Percentiles rank a stretch among this genome's conserved stretches.
Conservation (phyloP, 2,329 filamentous ascomycete genomes). For the Dothiorella sarmentorum region DNA sequence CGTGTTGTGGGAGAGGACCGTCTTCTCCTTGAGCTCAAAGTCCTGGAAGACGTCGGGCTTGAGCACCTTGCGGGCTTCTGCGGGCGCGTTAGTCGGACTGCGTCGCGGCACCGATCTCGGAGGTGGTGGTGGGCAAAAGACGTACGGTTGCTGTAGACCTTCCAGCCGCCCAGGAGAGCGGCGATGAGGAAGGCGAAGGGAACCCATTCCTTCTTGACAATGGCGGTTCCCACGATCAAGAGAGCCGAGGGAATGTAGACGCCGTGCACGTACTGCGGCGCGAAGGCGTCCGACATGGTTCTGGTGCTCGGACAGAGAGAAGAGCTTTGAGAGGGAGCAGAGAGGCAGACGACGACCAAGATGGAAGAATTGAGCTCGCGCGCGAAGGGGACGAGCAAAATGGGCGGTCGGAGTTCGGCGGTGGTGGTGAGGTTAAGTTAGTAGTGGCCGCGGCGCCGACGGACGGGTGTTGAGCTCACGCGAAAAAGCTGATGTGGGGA, state of each 20-base stretch:
- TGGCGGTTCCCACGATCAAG: constrained; percentile 69
- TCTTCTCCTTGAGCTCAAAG: constrained; percentile 93
- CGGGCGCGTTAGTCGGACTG: not conserved
- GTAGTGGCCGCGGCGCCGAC: not conserved
- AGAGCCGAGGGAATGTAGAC: constrained; percentile 81
- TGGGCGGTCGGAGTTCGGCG: not conserved
- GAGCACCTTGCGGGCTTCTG: constrained; percentile 76
- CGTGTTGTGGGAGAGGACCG: constrained; percentile 93
- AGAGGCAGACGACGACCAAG: not conserved
- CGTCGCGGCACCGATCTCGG: not conserved
- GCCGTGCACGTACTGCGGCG: constrained; percentile 68
- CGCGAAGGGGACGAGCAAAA: not conserved
- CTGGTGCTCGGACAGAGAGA: not conserved
- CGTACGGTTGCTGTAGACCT: constrained; percentile 70
- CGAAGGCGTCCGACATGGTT: constrained; percentile 25
- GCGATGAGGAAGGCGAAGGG: constrained; percentile 68
- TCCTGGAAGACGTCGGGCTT: constrained; percentile 86
- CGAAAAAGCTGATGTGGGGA: constrained; percentile 15
- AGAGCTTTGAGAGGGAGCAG: not conserved
- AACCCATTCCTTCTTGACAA: constrained; percentile 70
- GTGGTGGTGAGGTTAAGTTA: not conserved
- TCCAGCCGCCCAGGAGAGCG: constrained; percentile 63
- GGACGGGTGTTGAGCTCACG: constrained; percentile 10
- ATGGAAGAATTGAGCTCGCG: not conserved
- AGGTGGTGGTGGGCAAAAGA: not conserved